Base-by-base conservation (phyloP, 2,329 filamentous ascomycete genomes). In the Elsinoe arachidis region DNA sequence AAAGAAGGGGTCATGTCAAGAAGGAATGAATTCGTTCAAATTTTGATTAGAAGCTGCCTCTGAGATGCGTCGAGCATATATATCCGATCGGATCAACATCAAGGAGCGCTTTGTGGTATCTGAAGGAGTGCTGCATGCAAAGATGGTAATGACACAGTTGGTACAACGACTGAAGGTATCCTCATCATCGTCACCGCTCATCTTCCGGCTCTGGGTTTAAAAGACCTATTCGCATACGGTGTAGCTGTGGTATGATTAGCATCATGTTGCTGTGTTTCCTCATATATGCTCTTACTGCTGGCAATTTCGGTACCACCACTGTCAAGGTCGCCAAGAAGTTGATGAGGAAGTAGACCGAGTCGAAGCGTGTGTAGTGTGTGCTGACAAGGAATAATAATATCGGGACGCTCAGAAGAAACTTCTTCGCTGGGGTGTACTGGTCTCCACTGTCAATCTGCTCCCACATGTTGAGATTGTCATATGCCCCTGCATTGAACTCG, bases 391-490 rank as follows among this genome's bases (percentile, higher is more conserved):
- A 99, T 62, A 99, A 81, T 62, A 91, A 81, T 66, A 99, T 95
- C 38, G 93, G 93, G 34, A 97, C 92, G 67, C 87, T 90, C 66
- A 97, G 84, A 59, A 99, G 79, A 69, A 99, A 99, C 74, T 99
- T 99, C 80, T 99, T 99, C 63, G 93, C 89, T 3, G 93, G 93
- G 0, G 93, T 99, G 77, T 97, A 99, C 73, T 99, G 93, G 66
- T 93, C 93, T 47, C 93, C 93, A 68, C 97, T 95, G 78, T 99
- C 93, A 72, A 99, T 99, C 76, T 99, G 93, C 78, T 99, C 93
- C 93, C 93, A 99, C 93, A 99, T 97, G 77, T 97, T 99, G 69
- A 99, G 81, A 73, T 99, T 97, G 79, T 99, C 93, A 74, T 97
- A 99, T 65, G 93, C 93, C 59, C 93, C 93, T 58, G 89, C 87